These are phyloP conservation scores for Plectosphaerella plurivora DNA, from an alignment of 2,329 filamentous ascomycete genomes.

Conservation along the genomic window DNA sequence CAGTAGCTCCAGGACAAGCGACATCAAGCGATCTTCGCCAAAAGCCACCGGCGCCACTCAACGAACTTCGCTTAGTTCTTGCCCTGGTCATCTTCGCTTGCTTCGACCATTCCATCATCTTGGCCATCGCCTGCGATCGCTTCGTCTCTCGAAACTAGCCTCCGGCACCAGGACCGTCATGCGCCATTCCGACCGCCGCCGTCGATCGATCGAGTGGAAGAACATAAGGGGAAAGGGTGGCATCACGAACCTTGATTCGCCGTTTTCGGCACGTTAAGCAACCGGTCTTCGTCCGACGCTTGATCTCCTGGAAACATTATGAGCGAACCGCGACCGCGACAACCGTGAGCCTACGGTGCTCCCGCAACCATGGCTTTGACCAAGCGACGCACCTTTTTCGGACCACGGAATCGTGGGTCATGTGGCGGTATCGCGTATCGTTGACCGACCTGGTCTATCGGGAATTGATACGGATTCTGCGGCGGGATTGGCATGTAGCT, in stretches of 20 bases:
- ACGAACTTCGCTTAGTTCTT: constrained; percentile 1
- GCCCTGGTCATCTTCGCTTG: constrained; percentile 3
- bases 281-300: constrained; percentile 59
- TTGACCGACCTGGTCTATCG: constrained; percentile 19
- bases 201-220: not conserved
- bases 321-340: not conserved
- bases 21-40: constrained; percentile 24
- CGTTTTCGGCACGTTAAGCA: constrained; percentile 59
- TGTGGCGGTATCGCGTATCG: constrained; percentile 42
- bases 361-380: constrained; percentile 1
- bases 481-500: constrained; percentile 20
- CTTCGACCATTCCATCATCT: not conserved
- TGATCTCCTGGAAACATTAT: constrained; percentile 47
- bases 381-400: constrained; percentile 49
- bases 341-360: constrained; percentile 3
- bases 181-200: not conserved
- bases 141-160: not conserved
- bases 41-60: constrained; percentile 4
- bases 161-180: not conserved
- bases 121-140: constrained; percentile 1
- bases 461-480: constrained; percentile 30
- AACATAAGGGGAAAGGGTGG: not conserved
- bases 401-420: constrained; percentile 44
- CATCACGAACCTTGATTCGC: constrained; percentile 54
- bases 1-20: constrained; percentile 29